Conservation (phyloP, 331 rosid species). For the Pyracantha coccinea region DNA sequence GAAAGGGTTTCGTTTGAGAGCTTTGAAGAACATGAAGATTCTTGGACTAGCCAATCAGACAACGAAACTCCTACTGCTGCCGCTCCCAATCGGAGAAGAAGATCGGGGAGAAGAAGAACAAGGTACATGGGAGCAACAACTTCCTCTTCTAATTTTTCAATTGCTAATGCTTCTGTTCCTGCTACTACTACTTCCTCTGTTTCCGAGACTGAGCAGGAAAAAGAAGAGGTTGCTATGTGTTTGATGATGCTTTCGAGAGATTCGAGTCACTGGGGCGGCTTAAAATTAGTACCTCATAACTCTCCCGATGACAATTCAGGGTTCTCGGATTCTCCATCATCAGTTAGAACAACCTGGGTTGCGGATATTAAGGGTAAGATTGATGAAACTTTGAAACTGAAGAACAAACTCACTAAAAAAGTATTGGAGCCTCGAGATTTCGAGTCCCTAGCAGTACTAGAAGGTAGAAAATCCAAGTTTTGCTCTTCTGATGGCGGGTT, state of each 20-base stretch:
- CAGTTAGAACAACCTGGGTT: slow-evolving; percentile 23
- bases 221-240: slow-evolving; percentile 83
- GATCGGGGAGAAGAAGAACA: slow-evolving; percentile 58
- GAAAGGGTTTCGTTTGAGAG: slow-evolving; percentile 19
- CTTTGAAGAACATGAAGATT: slow-evolving; percentile 57
- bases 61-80: slow-evolving; percentile 33
- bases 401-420: slow-evolving; percentile 21
- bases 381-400: slow-evolving; percentile 11
- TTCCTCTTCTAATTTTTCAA: slow-evolving; percentile 37
- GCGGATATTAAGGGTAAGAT: slow-evolving; percentile 15
- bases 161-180: neutral
- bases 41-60: slow-evolving; percentile 64
- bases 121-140: slow-evolving; percentile 31
- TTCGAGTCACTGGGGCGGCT: slow-evolving; percentile 41
- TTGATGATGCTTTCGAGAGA: slow-evolving; percentile 87
- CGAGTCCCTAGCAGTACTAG: slow-evolving; percentile 12
- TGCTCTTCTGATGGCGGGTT: slow-evolving; percentile 10
- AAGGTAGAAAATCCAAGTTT: slow-evolving; percentile 20
- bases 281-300: slow-evolving; percentile 29
- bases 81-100: slow-evolving; percentile 39
- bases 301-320: slow-evolving; percentile 57
- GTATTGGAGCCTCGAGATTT: slow-evolving; percentile 21
- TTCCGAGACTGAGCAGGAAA: slow-evolving; percentile 69
- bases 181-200: slow-evolving; percentile 34
- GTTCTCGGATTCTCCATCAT: slow-evolving; percentile 41